A percentile compares a stretch with the other conserved stretches of the same genome.
Evolutionary conservation across 2,329 filamentous ascomycete species (phyloP).

Genomic region (Metarhizium humberi): DNA sequence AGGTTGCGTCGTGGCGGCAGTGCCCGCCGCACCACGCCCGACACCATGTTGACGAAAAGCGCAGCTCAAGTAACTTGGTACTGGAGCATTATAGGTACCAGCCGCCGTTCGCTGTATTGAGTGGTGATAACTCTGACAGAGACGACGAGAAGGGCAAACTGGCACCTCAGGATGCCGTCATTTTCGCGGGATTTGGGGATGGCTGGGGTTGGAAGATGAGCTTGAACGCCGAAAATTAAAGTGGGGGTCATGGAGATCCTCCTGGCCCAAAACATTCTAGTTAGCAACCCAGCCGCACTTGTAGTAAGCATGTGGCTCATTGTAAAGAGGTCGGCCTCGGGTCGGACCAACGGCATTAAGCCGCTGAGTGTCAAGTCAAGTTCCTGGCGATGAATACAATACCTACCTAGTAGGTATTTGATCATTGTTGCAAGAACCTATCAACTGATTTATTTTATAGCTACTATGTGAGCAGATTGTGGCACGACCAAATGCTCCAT

Average conservation of each 20-base stretch:
- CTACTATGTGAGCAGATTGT: neutral
- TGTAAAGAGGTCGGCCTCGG: conserved; percentile 1
- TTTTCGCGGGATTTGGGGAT: conserved; percentile 22
- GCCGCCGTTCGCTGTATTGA: conserved; percentile 1
- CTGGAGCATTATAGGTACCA: conserved; percentile 20
- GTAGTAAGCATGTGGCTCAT: neutral
- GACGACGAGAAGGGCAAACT: conserved; percentile 7
- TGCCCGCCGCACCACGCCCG: conserved; percentile 38
- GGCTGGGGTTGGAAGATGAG: conserved; percentile 4
- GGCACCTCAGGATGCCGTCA: conserved; percentile 22
- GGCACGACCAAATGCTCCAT: neutral
- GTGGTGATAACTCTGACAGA: neutral
- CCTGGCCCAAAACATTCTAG: neutral
- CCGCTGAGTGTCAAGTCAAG: too few species aligned
- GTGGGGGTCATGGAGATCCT: neutral
- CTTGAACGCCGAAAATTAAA: neutral
- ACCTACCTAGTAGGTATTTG: too few species aligned
- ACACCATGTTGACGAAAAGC: conserved; percentile 32
- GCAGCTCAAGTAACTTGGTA: conserved; percentile 9
- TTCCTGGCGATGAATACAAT: too few species aligned
- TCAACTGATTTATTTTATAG: neutral
- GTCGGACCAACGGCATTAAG: neutral
- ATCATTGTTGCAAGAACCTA: neutral
- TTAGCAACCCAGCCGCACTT: too few species aligned
- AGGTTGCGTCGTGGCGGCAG: conserved; percentile 36